Conservation (phyloP, 257 asterid genomes). For the Thymus mandschuricus region DNA sequence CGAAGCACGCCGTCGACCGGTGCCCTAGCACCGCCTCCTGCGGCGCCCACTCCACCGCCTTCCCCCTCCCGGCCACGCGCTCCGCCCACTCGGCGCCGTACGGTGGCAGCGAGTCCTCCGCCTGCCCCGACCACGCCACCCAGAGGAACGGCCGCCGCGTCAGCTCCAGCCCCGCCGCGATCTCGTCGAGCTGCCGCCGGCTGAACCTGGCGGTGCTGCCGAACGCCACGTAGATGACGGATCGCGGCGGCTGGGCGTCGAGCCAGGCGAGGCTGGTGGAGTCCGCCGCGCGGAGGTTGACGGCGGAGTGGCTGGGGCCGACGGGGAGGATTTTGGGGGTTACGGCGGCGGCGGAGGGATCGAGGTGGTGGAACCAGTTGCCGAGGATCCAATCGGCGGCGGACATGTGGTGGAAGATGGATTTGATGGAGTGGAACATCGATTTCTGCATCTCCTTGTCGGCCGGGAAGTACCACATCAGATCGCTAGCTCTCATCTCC, state of each 20-base stretch:
- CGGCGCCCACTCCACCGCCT: constrained; percentile 72
- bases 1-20: constrained; percentile 52
- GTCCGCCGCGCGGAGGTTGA: constrained; percentile 52
- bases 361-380: constrained; percentile 55
- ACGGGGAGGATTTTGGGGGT: constrained; percentile 46
- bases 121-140: constrained; percentile 56
- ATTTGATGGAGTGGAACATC: constrained; percentile 30
- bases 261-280: constrained; percentile 62
- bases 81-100: constrained; percentile 30
- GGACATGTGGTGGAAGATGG: constrained; percentile 5
- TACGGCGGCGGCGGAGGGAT: constrained; percentile 28
- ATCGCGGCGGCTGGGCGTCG: constrained; percentile 46
- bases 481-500: constrained; percentile 40
- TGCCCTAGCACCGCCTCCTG: constrained; percentile 61
- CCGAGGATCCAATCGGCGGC: constrained; percentile 51
- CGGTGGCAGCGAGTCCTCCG: constrained; percentile 8
- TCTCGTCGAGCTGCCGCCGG: constrained; percentile 49
- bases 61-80: constrained; percentile 44
- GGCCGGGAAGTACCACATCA: constrained; percentile 54
- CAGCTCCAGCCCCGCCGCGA: constrained; percentile 57
- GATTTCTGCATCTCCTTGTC: constrained; percentile 35
- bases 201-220: constrained; percentile 57
- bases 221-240: constrained; percentile 64
- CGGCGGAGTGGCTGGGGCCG: constrained; percentile 47
- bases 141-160: constrained; percentile 54